These are phyloP conservation scores for Candida mesenterica DNA, from an alignment of 1,139 yeast species.

Conservation along the genomic window DNA sequence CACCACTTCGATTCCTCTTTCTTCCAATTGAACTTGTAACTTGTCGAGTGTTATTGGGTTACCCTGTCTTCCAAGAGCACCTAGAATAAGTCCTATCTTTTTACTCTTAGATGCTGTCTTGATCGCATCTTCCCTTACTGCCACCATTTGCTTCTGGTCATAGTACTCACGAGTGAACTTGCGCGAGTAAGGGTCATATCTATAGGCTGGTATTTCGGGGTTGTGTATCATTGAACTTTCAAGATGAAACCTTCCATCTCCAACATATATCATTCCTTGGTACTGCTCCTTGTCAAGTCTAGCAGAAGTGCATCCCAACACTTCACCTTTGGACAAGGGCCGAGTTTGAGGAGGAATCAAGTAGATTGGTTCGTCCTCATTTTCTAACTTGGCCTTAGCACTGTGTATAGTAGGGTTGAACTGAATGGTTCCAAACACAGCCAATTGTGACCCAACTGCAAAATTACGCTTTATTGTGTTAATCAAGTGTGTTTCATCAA, in stretches of 20 bases:
- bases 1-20: constrained; percentile 65
- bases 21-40: constrained; percentile 52
- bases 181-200: constrained; percentile 92
- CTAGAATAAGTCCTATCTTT: constrained; percentile 81
- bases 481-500: constrained; percentile 78
- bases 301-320: constrained; percentile 94
- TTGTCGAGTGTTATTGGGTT: constrained; percentile 71
- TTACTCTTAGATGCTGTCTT: constrained; percentile 52
- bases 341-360: constrained; percentile 85
- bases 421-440: constrained; percentile 93
- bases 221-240: constrained; percentile 98
- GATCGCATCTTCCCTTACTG: constrained; percentile 74
- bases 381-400: constrained; percentile 57
- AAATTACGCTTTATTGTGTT: constrained; percentile 77
- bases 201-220: constrained; percentile 85
- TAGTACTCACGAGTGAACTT: constrained; percentile 87
- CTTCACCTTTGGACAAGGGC: constrained; percentile 95
- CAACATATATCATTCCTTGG: constrained; percentile 84
- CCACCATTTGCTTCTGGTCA: constrained; percentile 78
- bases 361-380: constrained; percentile 54
- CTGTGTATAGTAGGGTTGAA: constrained; percentile 93
- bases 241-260: constrained; percentile 95
- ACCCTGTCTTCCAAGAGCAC: constrained; percentile 98
- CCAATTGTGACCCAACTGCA: constrained; percentile 56
- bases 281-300: constrained; percentile 59